Base-by-base conservation (phyloP, 768 basidiomycete genomes). In the Kwoniella dendrophila region DNA sequence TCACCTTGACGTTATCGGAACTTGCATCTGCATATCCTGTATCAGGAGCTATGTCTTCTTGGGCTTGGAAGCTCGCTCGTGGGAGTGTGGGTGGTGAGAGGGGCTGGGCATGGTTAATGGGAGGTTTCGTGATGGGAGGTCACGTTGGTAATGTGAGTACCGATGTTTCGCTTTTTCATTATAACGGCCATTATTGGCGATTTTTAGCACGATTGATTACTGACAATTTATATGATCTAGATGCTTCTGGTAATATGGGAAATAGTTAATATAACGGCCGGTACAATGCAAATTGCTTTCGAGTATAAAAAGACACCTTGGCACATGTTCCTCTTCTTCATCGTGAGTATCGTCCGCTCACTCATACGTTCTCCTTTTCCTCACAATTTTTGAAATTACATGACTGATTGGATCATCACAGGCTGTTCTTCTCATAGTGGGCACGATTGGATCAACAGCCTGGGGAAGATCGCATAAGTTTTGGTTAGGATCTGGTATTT, bases 11-110 rank as follows among this genome's bases (percentile, higher is more conserved):
- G 0, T 58, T 79, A 33, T 66, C 71, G 7, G 77, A 79, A 58
- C 50, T 79, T 5, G 76, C 75, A 11, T 76, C 74, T 7, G 74
- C 74, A 0, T 79, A 76, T 49, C 77, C 77, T 7, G 76, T 79
- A 2, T 68, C 76, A 16, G 77, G 77, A 1, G 77, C 76, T 6
- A 77, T 79, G 75, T 65, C 76, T 0, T 71, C 70, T 6, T 79
- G 77, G 77, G 70, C 76, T 5, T 79, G 77, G 77, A 76, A 74
- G 38, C 32, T 53, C 22, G 75, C 76, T 14, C 40, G 76, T 51
- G 71, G 72, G 2, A 74, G 77, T 0, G 70, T 77, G 1, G 75
- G 77, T 12, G 64, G 71, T 2, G 77, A 79, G 53, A 52, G 77
- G n/a, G 56, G 59, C 22, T 78, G 77, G 76, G 74, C 68, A 2